Evolutionary conservation across 495 filamentous ascomycete genomes (phyloP), one percentile per base, ranked within the genome.

Genomic region (Oidiodendron maius): DNA sequence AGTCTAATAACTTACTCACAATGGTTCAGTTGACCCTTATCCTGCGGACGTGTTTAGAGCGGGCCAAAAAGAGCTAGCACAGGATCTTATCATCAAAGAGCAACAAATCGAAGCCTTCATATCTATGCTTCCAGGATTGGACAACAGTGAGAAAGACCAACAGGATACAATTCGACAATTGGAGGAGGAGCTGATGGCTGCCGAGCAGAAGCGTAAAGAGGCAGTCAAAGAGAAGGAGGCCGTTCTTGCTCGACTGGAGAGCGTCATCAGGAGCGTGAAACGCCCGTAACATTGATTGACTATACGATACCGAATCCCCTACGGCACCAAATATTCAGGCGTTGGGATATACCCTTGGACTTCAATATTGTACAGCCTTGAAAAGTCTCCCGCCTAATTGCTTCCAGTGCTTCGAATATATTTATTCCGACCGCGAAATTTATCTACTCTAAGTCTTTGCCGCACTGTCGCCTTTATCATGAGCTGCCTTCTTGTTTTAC

Each of bases 61-160:
- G 8, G 79, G 83, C 9, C 82, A 94, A 61, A 65, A 77, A 26
- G 91, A 98, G 61, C 74, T 98, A 16, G 87, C 89, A 15, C 81
- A 82, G 12, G 91, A 96, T 59, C 72, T 98, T 0, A 83, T 98
- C 43, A 66, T 87, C 47, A 90, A 96, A 65, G 87, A 91, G 55
- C 89, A 96, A 71, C 90, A 96, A 76, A 93, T 97, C 56, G 93
- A 98, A 68, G 72, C 80, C 20, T 65, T 98, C 46, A 89, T 96
- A 52, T 82, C 78, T 2, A 75, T 76, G 13, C 68, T 98, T n/a
- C 93, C 93, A 0, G 93, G 93, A 0, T 78, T 96, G 39, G 87
- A 87, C 15, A 84, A 83, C 36, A 91, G 85, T 50, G 84, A 94
- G 71, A 76, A 77, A 50, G 85, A 90, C 62, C 93, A 98, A 69